A percentile compares a stretch with the other conserved stretches of the same genome.
Evolutionary conservation across 2,329 filamentous ascomycete genomes (phyloP).

Genomic region (Arthroderma sp.): DNA sequence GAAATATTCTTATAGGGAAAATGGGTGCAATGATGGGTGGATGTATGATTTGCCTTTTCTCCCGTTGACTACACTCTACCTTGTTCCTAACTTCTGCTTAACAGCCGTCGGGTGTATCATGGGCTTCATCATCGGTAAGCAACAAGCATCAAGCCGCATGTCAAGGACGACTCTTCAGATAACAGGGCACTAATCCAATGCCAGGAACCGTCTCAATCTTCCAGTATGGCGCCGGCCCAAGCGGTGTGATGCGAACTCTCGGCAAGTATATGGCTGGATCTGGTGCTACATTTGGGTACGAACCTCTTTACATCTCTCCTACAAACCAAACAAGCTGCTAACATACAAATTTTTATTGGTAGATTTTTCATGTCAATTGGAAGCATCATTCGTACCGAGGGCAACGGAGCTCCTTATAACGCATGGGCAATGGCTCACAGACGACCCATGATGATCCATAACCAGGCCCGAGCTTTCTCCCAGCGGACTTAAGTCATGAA

Average conservation of each 20-base stretch:
- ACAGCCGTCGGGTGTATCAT: slow-evolving; percentile 89
- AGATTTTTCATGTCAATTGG: slow-evolving; percentile 98
- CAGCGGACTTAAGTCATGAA: slow-evolving; percentile 14
- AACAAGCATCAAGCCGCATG: background rate
- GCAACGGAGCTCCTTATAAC: slow-evolving; percentile 60
- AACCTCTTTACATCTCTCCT: slow-evolving; percentile 1
- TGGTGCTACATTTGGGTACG: slow-evolving; percentile 87
- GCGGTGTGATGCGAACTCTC: slow-evolving; percentile 84
- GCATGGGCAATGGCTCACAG: slow-evolving; percentile 63
- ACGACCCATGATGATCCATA: slow-evolving; percentile 56
- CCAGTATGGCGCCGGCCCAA: slow-evolving; percentile 81
- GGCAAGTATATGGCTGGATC: slow-evolving; percentile 96
- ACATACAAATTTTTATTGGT: slow-evolving; percentile 3
- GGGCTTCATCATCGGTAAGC: slow-evolving; percentile 87
- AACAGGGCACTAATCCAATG: slow-evolving; percentile 13
- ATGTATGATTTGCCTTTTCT: slow-evolving; percentile 47
- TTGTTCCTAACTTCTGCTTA: slow-evolving; percentile 3
- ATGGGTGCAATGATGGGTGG: slow-evolving; percentile 99
- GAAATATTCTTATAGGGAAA: slow-evolving; percentile 52
- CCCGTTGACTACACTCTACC: background rate
- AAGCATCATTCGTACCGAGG: slow-evolving; percentile 86
- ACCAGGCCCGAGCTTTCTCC: slow-evolving; percentile 21
- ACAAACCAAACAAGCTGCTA: background rate
- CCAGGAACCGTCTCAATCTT: slow-evolving; percentile 87
- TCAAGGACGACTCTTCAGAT: background rate